phyloP scores from a whole-genome alignment of 257 asterid genomes.

The Solanum clarkiae region DNA sequence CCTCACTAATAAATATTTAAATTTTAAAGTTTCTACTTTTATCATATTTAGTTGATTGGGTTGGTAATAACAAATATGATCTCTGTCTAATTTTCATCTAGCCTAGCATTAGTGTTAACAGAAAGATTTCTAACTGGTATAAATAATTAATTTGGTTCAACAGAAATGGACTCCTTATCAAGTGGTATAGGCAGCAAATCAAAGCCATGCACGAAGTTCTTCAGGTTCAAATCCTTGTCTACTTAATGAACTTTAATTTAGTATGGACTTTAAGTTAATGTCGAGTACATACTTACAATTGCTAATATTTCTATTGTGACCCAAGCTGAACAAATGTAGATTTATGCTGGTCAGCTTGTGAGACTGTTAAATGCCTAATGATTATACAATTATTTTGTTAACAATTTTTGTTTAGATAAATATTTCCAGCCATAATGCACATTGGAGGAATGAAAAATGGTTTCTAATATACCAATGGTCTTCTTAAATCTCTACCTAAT shows the following conservation, averaged over 20 bases:
- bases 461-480: not conserved
- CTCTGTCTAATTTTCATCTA: not conserved
- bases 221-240: constrained; percentile 89
- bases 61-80: not conserved
- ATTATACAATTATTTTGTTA: not conserved
- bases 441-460: not conserved
- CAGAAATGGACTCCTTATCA: constrained; percentile 86
- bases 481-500: not conserved
- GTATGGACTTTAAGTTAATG: not conserved
- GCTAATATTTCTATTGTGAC: not conserved
- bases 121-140: constrained; percentile 41
- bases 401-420: not conserved
- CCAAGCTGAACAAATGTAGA: not conserved
- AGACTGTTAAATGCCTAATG: not conserved
- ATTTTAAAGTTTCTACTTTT: not conserved
- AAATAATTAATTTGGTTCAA: constrained; percentile 74
- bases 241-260: constrained; percentile 20
- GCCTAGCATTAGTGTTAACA: constrained; percentile 9
- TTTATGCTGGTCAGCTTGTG: constrained; percentile 7
- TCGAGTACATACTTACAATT: constrained; percentile 7
- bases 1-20: not conserved
- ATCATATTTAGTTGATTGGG: not conserved
- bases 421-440: not conserved
- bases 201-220: constrained; percentile 99
- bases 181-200: constrained; percentile 99